phyloP scores from a whole-genome alignment of 2,329 filamentous ascomycete species.

The Lachnellula willkommii region DNA sequence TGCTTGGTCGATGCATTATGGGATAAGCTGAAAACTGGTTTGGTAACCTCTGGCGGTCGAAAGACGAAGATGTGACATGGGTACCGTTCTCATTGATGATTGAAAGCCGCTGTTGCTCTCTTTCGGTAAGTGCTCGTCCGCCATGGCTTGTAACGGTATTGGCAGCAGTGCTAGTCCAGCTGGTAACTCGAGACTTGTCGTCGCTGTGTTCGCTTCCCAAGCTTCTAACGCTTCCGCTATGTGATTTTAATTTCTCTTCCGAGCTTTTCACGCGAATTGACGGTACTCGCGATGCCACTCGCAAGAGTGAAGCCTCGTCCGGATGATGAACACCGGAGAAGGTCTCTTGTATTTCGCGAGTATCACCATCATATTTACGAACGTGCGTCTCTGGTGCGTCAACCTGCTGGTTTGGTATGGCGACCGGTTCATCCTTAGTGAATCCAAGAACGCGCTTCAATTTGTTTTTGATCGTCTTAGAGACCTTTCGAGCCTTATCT shows the following conservation, averaged over 20 bases:
- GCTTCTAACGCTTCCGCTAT: slow-evolving; percentile 51
- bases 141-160: slow-evolving; percentile 43
- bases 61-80: slow-evolving; percentile 39
- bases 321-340: slow-evolving; percentile 33
- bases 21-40: slow-evolving; percentile 29
- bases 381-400: slow-evolving; percentile 36
- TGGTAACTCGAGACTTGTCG: slow-evolving; percentile 62
- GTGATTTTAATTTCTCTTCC: slow-evolving; percentile 44
- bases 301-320: slow-evolving; percentile 42
- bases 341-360: slow-evolving; percentile 28
- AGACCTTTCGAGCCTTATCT: slow-evolving; percentile 55
- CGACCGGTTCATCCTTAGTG: slow-evolving; percentile 31
- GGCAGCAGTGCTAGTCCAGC: slow-evolving; percentile 62
- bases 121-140: slow-evolving; percentile 30
- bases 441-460: slow-evolving; percentile 54
- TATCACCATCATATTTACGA: slow-evolving; percentile 20
- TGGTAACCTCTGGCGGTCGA: slow-evolving; percentile 24
- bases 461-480: slow-evolving; percentile 55
- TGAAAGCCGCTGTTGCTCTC: slow-evolving; percentile 55
- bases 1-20: slow-evolving; percentile 15
- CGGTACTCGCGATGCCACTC: slow-evolving; percentile 45
- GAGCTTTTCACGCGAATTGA: slow-evolving; percentile 45
- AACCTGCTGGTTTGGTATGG: slow-evolving; percentile 49
- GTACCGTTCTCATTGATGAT: slow-evolving; percentile 55
- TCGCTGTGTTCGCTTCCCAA: slow-evolving; percentile 38